A percentile compares a stretch with the other conserved stretches of the same genome.
Evolutionary conservation across 371 early-diverging fungal species (phyloP).

Genomic region (Syncephalastrum monosporum): DNA sequence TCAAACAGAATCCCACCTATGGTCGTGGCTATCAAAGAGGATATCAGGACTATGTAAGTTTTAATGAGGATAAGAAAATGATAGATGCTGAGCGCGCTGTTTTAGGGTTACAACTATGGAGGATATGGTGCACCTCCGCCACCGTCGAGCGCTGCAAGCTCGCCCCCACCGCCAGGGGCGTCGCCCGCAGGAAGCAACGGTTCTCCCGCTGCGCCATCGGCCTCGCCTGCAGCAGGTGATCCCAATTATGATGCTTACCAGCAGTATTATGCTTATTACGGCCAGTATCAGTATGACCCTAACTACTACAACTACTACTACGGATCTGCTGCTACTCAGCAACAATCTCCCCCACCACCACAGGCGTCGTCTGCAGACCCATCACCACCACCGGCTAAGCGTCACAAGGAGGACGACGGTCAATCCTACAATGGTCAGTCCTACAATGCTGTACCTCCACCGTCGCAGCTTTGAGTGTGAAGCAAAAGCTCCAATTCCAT

Average conservation of each 20-base stretch:
- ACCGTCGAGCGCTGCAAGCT: slow-evolving; percentile 6
- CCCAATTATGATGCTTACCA: slow-evolving; percentile 28
- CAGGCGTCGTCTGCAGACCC: slow-evolving; percentile 14
- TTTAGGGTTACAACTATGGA: slow-evolving; percentile 13
- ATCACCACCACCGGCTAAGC: slow-evolving; percentile 12
- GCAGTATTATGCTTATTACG: slow-evolving; percentile 34
- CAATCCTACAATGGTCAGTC: slow-evolving; percentile 6
- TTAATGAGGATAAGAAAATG: not conserved
- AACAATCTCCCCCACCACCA: slow-evolving; percentile 14
- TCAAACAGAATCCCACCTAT: slow-evolving; percentile 28
- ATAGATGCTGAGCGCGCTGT: not conserved
- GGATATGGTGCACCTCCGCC: slow-evolving; percentile 8
- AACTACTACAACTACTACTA: slow-evolving; percentile 30
- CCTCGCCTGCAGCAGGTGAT: slow-evolving; percentile 10
- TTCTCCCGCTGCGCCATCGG: not conserved
- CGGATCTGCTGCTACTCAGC: slow-evolving; percentile 1
- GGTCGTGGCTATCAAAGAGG: slow-evolving; percentile 33
- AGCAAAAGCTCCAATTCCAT: too few relatives aligned
- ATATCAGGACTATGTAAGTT: slow-evolving; percentile 25
- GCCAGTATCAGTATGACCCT: slow-evolving; percentile 31
- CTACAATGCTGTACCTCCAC: slow-evolving; percentile 22
- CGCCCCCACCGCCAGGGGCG: slow-evolving; percentile 13
- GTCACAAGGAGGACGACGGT: too few relatives aligned
- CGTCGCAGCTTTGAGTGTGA: slow-evolving; percentile 10
- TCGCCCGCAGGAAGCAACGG: slow-evolving; percentile 5